These are phyloP conservation scores for Gastrolobium villosum DNA, from an alignment of 306 rosid genomes.

Conservation along the genomic window DNA sequence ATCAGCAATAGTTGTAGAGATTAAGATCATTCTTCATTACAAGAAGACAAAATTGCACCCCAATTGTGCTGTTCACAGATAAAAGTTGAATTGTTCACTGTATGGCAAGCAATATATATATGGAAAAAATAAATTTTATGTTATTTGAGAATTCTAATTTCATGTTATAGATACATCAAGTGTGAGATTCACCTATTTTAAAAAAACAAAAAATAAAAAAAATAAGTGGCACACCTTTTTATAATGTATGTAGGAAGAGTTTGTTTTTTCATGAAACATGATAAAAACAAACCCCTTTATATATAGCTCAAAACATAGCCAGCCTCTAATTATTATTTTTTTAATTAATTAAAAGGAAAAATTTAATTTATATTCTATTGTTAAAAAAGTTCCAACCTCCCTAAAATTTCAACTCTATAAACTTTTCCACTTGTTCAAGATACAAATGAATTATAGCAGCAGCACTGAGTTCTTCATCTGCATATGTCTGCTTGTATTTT, in stretches of 20 bases:
- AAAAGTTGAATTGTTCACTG: background rate
- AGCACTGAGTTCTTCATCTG: background rate
- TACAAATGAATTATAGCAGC: conserved; percentile 1
- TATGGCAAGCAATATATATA: background rate
- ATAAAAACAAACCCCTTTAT: too few species aligned
- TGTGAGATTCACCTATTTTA: too few species aligned
- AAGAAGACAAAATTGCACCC: conserved; percentile 9
- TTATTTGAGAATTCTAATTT: too few species aligned
- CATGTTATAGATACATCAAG: too few species aligned
- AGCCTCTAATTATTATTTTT: background rate
- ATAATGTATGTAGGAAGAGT: too few species aligned
- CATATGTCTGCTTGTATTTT: background rate
- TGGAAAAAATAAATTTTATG: too few species aligned
- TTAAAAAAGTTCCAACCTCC: background rate
- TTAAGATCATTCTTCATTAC: conserved; percentile 32
- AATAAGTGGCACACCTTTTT: too few species aligned
- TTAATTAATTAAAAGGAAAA: background rate
- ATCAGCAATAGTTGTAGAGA: background rate
- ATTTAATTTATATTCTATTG: background rate
- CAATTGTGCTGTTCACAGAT: background rate
- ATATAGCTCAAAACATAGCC: background rate
- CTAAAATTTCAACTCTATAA: background rate
- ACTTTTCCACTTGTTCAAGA: background rate
- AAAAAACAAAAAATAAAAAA: too few species aligned
- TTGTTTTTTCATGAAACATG: too few species aligned